Evolutionary conservation across 345 rosid genomes (phyloP), one percentile per base, ranked within the genome.

Genomic region (Linum lewisii): DNA sequence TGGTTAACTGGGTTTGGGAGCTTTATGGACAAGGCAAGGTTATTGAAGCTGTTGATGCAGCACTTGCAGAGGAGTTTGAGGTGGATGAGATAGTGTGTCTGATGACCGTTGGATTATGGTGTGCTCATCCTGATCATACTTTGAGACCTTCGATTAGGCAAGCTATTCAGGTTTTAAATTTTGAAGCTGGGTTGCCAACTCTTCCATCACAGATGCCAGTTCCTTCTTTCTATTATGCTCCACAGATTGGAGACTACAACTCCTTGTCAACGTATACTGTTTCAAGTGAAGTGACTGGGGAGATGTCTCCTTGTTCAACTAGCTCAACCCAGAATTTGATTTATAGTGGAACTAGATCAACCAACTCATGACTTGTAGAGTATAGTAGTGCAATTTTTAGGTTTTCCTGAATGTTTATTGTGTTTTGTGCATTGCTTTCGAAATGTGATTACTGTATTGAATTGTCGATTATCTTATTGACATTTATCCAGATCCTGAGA

Each of bases 1-100:
- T 50, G 24, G 55, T 50, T 1, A 9, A 23, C 3, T 61, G 56
- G 56, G 56, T 49, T 49, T 50, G 64, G 64, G 44, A 29, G 24
- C 51, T 49, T 9, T 45, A 60, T 1, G 63, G 63, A 60, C n/a
- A 11, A 24, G 54, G 42, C n/a, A 60, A 25, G 16, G 21, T 45
- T 5, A 21, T 60, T 18, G 63, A 42, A 42, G 47, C 47, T 8
- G 47, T 16, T 11, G 47, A 42, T 42, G 47, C 9, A 16, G 47
- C 47, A 3, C 47, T 42, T 42, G 15, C 14, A 16, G 47, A 1
- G 0, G 47, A 42, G 47, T 42, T 42, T 2, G 47, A 42, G 16
- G 18, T 7, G 47, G 47, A 11, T 42, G 47, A 42, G 47, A 42
- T 42, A 3, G 18, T 16, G 18, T 11, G 47, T 11, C 18, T 42